These are phyloP conservation scores for Cladophialophora bantiana DNA, from an alignment of 2,329 filamentous ascomycete species.

Conservation along the genomic window DNA sequence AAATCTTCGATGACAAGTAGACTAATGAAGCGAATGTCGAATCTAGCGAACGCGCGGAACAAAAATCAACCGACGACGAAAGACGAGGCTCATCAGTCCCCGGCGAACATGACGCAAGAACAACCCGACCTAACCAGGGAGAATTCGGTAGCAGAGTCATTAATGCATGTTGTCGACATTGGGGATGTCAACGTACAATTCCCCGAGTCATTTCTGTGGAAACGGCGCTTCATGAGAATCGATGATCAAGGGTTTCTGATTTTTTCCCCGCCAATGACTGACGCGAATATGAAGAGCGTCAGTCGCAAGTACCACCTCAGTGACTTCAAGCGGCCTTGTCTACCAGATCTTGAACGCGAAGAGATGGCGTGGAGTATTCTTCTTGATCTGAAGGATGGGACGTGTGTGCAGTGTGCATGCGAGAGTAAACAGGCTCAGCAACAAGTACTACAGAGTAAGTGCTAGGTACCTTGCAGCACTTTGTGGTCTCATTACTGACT, in stretches of 20 bases:
- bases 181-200: conserved; percentile 97
- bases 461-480: background rate
- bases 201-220: conserved; percentile 95
- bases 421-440: conserved; percentile 63
- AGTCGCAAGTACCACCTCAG: conserved; percentile 84
- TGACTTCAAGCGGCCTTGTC: conserved; percentile 79
- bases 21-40: conserved; percentile 72
- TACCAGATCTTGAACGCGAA: conserved; percentile 88
- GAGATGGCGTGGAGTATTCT: conserved; percentile 87
- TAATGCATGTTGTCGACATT: conserved; percentile 69
- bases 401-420: conserved; percentile 68
- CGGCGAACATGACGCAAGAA: conserved; percentile 48
- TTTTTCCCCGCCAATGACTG: conserved; percentile 72
- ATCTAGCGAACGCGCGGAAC: conserved; percentile 55
- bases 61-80: conserved; percentile 56
- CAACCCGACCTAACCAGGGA: conserved; percentile 39
- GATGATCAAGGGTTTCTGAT: conserved; percentile 85
- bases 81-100: conserved; percentile 38
- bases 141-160: conserved; percentile 32
- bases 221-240: conserved; percentile 85
- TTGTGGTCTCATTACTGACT: conserved; percentile 8
- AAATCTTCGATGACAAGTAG: conserved; percentile 65
- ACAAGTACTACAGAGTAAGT: conserved; percentile 59
- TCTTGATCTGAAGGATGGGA: conserved; percentile 67
- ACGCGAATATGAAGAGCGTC: conserved; percentile 64